Percentiles rank a stretch among this genome's conserved stretches.
Evolutionary conservation across 306 rosid species (phyloP).

Genomic region (Rubus idaeus): DNA sequence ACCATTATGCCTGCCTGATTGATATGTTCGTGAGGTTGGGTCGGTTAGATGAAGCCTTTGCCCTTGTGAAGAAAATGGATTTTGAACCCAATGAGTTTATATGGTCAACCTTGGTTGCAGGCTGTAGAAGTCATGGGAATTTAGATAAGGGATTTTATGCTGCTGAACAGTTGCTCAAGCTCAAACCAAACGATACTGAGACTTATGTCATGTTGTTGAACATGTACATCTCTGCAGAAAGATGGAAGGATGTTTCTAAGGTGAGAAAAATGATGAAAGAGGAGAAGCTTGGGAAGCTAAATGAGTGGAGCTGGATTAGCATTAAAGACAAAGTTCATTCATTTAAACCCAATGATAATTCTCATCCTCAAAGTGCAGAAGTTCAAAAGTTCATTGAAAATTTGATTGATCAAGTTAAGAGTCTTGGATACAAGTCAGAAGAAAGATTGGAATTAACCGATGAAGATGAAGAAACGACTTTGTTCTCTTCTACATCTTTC

Average conservation of each 20-base stretch:
- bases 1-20: constrained; percentile 71
- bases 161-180: constrained; percentile 72
- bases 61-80: constrained; percentile 58
- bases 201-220: constrained; percentile 57
- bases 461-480: constrained; percentile 44
- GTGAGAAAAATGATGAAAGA: constrained; percentile 75
- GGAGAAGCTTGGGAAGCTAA: constrained; percentile 52
- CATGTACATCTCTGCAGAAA: constrained; percentile 58
- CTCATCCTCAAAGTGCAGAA: constrained; percentile 35
- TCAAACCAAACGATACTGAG: constrained; percentile 60
- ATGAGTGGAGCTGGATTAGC: constrained; percentile 94
- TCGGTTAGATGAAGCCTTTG: constrained; percentile 64
- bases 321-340: constrained; percentile 65
- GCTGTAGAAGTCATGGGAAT: constrained; percentile 72
- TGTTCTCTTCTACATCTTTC: constrained; percentile 39
- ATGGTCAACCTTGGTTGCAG: constrained; percentile 70
- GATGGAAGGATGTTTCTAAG: constrained; percentile 61
- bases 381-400: constrained; percentile 47
- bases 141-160: constrained; percentile 62
- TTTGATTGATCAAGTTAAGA: constrained; percentile 53
- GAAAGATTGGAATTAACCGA: constrained; percentile 51
- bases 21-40: constrained; percentile 78
- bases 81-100: constrained; percentile 66
- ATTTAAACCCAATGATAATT: constrained; percentile 63
- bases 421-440: constrained; percentile 54